Base-by-base conservation (phyloP, 2,329 filamentous ascomycete genomes). In the Calonectria hawksworthii region DNA sequence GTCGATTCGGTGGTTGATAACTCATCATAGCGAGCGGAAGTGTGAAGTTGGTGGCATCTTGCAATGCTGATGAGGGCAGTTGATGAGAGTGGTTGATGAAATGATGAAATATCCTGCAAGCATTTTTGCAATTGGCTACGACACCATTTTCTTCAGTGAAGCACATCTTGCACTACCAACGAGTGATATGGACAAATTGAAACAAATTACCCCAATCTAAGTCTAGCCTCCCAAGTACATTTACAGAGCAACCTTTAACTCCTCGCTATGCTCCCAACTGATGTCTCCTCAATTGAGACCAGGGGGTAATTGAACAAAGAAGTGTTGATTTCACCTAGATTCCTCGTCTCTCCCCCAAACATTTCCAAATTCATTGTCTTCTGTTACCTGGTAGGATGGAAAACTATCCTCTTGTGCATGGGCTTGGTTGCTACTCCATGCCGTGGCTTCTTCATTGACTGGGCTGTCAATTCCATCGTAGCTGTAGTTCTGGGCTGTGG, bases 361-460 rank as follows among this genome's bases (percentile, higher is more conserved):
- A 74, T 89, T 89, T 26, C 83, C 83, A 74, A 88, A 89, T 71
- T 87, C 87, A 4, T 88, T 87, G 34, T 83, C 82, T 23, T 86
- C 84, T n/a, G 83, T 77, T 3, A 85, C 80, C 32, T 80, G 79
- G 64, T 84, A 85, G 47, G 81, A 74, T 5, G 54, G 28, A 51
- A 72, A 63, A 28, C 73, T 75, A 10, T 72, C 68, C 28, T 66
- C 54, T 30, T 80, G 74, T 32, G 77, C 23, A 54, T 75, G 72
- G 64, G 76, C 68, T 41, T 63, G 50, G 21, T 50, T 64, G 36
- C 26, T 65, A 38, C 50, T 67, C 74, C 61, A 72, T 51, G 74
- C 59, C 44, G 61, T 73, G 14, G 76, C 38, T 21, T 82, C 81
- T 23, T 81, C 79, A 32, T 76, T 73, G 28, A 67, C 32, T 28